Base-by-base conservation (phyloP, 192 early-diverging fungal genomes). In the Phlyctochytrium planicorne region DNA sequence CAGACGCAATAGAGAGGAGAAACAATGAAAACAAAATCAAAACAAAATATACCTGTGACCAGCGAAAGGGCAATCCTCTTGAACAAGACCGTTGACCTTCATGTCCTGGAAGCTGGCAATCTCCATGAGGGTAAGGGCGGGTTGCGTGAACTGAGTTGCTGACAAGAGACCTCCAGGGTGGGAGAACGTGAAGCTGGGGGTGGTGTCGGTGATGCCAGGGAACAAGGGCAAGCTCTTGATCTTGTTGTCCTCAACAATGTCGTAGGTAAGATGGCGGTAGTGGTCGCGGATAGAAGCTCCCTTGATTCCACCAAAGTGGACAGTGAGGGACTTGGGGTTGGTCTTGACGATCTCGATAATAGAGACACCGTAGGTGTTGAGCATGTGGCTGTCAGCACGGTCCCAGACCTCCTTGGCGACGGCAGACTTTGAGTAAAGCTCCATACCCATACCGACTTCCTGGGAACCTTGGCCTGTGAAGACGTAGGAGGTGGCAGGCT, bases 401-500 rank as follows among this genome's bases (percentile, higher is more conserved):
- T 97, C 92, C 93, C 95, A 97, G 72, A 97, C 82, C 29, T 86
- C 84, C 70, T 89, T 90, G 31, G 95, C 93, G 70, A 91, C 79
- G 55, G 88, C 78, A 0, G 93, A 94, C 37, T 85, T 84, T 27
- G 75, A 84, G 69, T 95, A 97, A 23, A 97, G 86, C 47, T 90
- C 91, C 93, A 95, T 97, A 60, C 93, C 94, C 95, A 97, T 97
- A 60, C 94, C 93, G 35, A 86, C 82, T 78, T 95, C 93, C 77
- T 97, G 95, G 65, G 95, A 94, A 78, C 95, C 95, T 75, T 97
- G 95, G 47, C 95, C 95, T 59, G 95, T 97, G 73, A 97, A 97
- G 14, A 94, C 92, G 71, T 93, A 97, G 60, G 89, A 88, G 30
- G 93, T 94, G 61, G 86, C 82, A 30, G 92, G 89, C 80, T 97